These are phyloP conservation scores for Colletotrichum brevisporum DNA, from an alignment of 2,329 filamentous ascomycete genomes.

Conservation along the genomic window DNA sequence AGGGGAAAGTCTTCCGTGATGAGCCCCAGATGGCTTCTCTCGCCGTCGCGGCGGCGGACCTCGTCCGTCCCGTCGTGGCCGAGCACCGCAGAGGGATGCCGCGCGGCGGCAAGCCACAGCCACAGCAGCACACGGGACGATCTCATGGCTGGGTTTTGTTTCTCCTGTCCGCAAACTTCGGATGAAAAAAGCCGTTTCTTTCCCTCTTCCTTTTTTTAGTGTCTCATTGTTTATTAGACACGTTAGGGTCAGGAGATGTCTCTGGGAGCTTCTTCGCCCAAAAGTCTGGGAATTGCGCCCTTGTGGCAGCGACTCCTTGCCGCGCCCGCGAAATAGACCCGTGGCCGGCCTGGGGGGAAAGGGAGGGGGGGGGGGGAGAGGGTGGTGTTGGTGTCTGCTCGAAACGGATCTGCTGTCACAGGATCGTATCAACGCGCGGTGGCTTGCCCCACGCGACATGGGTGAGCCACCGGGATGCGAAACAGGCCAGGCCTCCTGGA, in stretches of 20 bases:
- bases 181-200: slow-evolving; percentile 1
- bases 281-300: no score
- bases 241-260: background rate
- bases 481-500: background rate
- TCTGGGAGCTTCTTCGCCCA: no score
- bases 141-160: slow-evolving; percentile 16
- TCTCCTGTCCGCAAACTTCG: slow-evolving; percentile 15
- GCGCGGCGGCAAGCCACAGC: slow-evolving; percentile 23
- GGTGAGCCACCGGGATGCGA: background rate
- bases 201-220: background rate
- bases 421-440: slow-evolving; percentile 34
- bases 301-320: no score
- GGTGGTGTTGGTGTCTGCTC: background rate
- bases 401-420: slow-evolving; percentile 39
- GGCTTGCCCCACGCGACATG: slow-evolving; percentile 18
- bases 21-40: background rate
- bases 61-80: slow-evolving; percentile 13
- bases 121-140: slow-evolving; percentile 26
- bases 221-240: background rate
- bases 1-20: background rate
- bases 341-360: background rate
- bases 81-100: slow-evolving; percentile 1
- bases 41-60: slow-evolving; percentile 5
- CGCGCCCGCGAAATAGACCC: background rate
- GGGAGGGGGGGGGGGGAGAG: background rate